Percentiles rank a stretch among this genome's conserved stretches.
Evolutionary conservation across 257 asterid species (phyloP).

Genomic region (Galeopsis tetrahit): DNA sequence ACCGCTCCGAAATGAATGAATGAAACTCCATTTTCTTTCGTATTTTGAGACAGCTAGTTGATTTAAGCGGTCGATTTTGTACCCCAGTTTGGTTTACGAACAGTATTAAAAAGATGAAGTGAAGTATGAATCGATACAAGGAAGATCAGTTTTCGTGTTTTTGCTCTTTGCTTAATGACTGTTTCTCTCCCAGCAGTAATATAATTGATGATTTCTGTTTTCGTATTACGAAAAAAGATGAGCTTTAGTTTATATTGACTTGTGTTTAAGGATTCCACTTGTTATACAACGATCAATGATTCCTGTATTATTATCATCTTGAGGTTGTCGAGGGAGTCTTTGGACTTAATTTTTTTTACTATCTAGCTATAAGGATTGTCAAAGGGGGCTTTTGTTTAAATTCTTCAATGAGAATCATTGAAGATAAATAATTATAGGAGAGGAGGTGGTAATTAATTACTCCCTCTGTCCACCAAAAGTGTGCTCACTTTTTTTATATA

Average conservation of each 20-base stretch:
- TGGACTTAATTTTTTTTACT: no score
- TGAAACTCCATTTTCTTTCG: background rate
- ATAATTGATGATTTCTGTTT: background rate
- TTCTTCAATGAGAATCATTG: no score
- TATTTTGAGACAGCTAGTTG: constrained; percentile 18
- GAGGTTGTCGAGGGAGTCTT: no score
- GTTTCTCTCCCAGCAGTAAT: background rate
- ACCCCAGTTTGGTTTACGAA: background rate
- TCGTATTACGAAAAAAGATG: background rate
- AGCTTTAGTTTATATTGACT: background rate
- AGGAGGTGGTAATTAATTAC: no score
- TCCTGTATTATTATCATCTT: no score
- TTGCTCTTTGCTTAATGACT: background rate
- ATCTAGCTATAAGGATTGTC: no score
- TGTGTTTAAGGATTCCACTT: background rate
- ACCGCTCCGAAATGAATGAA: background rate
- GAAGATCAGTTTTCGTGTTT: background rate
- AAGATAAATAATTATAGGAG: no score
- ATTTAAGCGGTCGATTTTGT: constrained; percentile 15
- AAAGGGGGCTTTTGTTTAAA: no score
- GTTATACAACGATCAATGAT: no score
- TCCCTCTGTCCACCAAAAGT: no score
- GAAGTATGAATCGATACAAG: background rate
- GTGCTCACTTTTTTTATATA: no score
- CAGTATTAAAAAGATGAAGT: background rate